These are phyloP conservation scores for Candida dubliniensis DNA, from an alignment of 1,139 yeast species.

Conservation along the genomic window DNA sequence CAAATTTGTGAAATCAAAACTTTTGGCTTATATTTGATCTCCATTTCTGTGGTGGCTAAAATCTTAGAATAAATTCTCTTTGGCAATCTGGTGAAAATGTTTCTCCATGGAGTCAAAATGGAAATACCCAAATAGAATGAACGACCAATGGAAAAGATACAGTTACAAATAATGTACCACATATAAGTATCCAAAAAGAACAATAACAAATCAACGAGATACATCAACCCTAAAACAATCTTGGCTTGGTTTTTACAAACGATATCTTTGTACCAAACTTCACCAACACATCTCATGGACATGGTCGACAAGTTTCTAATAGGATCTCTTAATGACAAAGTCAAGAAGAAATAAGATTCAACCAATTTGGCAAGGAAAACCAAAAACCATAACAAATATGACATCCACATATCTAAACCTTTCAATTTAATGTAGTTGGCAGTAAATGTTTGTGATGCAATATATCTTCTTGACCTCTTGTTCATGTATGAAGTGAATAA, in stretches of 20 bases:
- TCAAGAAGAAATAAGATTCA: slow-evolving; percentile 93
- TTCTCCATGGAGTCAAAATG: slow-evolving; percentile 98
- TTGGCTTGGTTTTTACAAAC: slow-evolving; percentile 85
- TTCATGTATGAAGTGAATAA: slow-evolving; percentile 90
- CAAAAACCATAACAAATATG: slow-evolving; percentile 84
- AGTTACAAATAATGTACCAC: slow-evolving; percentile 97
- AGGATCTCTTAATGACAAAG: slow-evolving; percentile 90
- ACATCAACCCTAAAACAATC: slow-evolving; percentile 89
- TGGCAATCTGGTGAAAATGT: slow-evolving; percentile 94
- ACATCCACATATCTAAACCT: slow-evolving; percentile 96
- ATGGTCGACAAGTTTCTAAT: slow-evolving; percentile 62
- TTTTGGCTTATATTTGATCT: slow-evolving; percentile 97
- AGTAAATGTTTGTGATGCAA: slow-evolving; percentile 94
- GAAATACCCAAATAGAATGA: slow-evolving; percentile 98
- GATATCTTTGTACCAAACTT: slow-evolving; percentile 74
- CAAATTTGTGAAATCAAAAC: slow-evolving; percentile 94
- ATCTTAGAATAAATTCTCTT: slow-evolving; percentile 97
- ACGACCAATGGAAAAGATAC: slow-evolving; percentile 93
- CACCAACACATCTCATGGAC: slow-evolving; percentile 69
- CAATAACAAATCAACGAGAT: slow-evolving; percentile 84
- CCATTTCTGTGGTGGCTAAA: slow-evolving; percentile 98
- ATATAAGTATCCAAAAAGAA: slow-evolving; percentile 98
- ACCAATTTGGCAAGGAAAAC: slow-evolving; percentile 85
- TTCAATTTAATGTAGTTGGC: slow-evolving; percentile 80
- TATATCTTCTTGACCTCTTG: slow-evolving; percentile 83